A percentile compares a stretch with the other conserved stretches of the same genome.
Evolutionary conservation across 345 rosid genomes (phyloP).

Genomic region (Eucalyptus erythrocorys): DNA sequence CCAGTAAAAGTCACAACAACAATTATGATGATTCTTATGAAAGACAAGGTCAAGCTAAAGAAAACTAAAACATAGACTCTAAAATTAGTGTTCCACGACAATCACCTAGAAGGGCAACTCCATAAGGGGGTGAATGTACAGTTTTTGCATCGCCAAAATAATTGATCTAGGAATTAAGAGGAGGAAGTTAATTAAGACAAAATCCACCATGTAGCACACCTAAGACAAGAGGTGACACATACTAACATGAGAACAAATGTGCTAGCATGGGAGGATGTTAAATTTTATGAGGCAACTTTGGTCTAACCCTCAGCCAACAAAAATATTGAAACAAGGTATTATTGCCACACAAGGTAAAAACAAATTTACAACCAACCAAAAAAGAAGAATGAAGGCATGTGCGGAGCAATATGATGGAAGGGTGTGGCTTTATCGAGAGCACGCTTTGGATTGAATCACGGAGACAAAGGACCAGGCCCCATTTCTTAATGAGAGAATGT

Average conservation of each 20-base stretch:
- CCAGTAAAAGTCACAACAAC: too few relatives aligned
- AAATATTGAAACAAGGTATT: not conserved
- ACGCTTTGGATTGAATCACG: slow-evolving; percentile 92
- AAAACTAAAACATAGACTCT: not conserved
- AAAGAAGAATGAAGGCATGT: slow-evolving; percentile 67
- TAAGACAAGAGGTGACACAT: not conserved
- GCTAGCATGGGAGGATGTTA: not conserved
- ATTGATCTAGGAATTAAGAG: not conserved
- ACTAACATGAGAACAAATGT: not conserved
- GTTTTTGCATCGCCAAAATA: not conserved
- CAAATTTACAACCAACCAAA: not conserved
- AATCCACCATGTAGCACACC: not conserved
- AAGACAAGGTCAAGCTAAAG: not conserved
- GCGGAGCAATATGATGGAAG: slow-evolving; percentile 30
- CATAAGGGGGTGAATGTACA: too few relatives aligned
- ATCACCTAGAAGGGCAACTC: too few relatives aligned
- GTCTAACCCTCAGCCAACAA: not conserved
- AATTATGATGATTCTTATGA: too few relatives aligned
- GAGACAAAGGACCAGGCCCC: slow-evolving; percentile 40
- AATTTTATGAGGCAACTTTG: not conserved
- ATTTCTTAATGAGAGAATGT: slow-evolving; percentile 23
- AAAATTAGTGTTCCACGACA: too few relatives aligned
- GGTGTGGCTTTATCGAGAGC: slow-evolving; percentile 54
- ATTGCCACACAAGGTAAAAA: not conserved
- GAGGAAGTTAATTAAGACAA: not conserved